Base-by-base conservation (phyloP, 805 yeast genomes). In the Ogataea glucozyma region DNA sequence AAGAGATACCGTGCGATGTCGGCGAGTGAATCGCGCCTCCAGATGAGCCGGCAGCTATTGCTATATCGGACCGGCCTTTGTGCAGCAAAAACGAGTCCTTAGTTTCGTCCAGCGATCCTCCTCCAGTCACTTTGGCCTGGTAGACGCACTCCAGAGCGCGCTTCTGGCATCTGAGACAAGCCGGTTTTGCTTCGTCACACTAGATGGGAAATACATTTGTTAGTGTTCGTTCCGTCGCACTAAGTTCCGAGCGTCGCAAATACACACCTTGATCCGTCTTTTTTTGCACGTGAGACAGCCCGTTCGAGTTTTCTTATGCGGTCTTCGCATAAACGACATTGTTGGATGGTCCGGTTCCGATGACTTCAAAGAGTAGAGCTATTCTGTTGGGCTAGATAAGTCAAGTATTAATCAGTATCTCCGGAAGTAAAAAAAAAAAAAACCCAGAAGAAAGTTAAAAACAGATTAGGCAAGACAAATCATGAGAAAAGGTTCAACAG, bases 131-230 rank as follows among this genome's bases (percentile, higher is more conserved):
- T 23, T 10, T 21, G 5, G 30, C 7, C 32, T 22, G 30, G 38
- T 55, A 57, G 1, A 24, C 13, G 26, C 61, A 57, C 17, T 30
- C 38, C 11, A 54, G 33, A 2, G 51, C 52, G 11, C 61, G 35
- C 36, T 54, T 55, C 21, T 32, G 35, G 26, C 61, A 57, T n/a
- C 58, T 29, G 8, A 46, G 9, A 38, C 61, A 57, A 3, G 16
- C 18, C 3, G 60, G 60, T 40, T 51, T 56, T 11, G 35, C 38
- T 37, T 57, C 61, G 31, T 54, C 61, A 40, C 61, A 57, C 61
- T 57, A 17, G 21, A 17, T 12, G 26, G 9, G 4, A 21, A 19
- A 17, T 18, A n/a, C 17, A 7, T 10, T 6, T 27, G 32, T 35
- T 31, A 34, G 37, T 35, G 22, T 22, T 42, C 18, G 13, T 32